Percentiles rank a stretch among this genome's conserved stretches.
phyloP scores from a whole-genome alignment of 2,329 filamentous ascomycete genomes.

The Zymoseptoria passerinii region DNA sequence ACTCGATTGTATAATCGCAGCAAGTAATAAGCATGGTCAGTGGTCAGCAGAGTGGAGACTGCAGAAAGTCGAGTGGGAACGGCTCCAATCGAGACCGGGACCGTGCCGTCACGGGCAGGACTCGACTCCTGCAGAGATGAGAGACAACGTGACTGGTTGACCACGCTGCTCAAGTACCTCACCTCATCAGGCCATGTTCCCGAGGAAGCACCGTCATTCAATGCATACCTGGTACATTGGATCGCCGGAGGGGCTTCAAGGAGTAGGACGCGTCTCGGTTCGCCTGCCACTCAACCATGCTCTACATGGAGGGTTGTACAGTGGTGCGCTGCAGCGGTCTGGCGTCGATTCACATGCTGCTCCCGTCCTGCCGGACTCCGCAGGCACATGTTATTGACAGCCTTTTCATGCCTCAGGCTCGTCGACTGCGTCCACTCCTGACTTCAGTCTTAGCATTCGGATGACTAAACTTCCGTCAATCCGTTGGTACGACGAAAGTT shows the following conservation, averaged over 20 bases:
- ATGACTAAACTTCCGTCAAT: neutral
- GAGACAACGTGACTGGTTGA: slow-evolving; percentile 44
- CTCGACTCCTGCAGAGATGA: slow-evolving; percentile 32
- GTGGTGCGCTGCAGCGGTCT: neutral
- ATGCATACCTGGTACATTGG: neutral
- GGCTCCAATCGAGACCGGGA: slow-evolving; percentile 13
- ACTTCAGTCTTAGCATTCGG: neutral
- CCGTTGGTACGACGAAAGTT: neutral
- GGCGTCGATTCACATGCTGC: neutral
- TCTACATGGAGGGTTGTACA: neutral
- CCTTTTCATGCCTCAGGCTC: slow-evolving; percentile 2
- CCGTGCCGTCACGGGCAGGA: slow-evolving; percentile 11
- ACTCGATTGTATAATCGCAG: slow-evolving; percentile 35
- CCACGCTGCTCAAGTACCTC: slow-evolving; percentile 17
- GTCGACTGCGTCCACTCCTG: neutral
- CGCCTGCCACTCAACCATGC: neutral
- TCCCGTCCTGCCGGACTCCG: neutral
- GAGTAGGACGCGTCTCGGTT: neutral
- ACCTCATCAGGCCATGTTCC: neutral
- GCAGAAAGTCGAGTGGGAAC: slow-evolving; percentile 4
- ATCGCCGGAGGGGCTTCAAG: neutral
- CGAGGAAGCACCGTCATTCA: slow-evolving; percentile 2
- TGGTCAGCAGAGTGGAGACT: slow-evolving; percentile 24
- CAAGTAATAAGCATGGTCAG: slow-evolving; percentile 35
- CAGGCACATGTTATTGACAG: slow-evolving; percentile 1